Conservation (phyloP, 345 rosid species). For the Gossypium stocksii region DNA sequence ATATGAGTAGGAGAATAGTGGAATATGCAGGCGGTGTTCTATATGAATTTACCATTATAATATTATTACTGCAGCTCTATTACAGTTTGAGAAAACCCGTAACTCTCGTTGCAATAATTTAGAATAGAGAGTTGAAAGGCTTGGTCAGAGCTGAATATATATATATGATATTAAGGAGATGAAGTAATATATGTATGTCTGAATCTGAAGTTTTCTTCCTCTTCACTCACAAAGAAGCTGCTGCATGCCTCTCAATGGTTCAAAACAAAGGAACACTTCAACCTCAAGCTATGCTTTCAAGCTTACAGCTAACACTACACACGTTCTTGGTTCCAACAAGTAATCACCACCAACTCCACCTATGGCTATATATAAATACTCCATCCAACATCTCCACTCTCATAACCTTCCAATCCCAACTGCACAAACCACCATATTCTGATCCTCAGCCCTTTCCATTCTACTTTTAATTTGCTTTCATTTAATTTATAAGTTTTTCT, state of each 20-base stretch:
- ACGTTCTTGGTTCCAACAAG: neutral
- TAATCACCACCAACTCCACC: constrained; percentile 1
- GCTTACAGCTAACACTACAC: constrained; percentile 8
- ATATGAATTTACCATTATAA: neutral
- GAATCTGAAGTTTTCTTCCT: neutral
- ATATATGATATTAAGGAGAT: neutral
- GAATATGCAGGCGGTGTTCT: neutral
- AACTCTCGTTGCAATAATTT: neutral
- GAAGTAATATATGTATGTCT: neutral
- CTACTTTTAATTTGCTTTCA: neutral
- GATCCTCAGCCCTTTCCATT: neutral
- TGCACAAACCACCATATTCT: no score
- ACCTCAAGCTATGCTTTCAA: neutral
- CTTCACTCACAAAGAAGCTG: neutral
- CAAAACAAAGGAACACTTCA: constrained; percentile 12
- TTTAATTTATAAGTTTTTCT: neutral
- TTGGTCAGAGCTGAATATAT: neutral
- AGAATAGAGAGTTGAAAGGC: neutral
- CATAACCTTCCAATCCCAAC: neutral
- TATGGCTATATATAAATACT: neutral
- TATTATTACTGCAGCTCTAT: neutral
- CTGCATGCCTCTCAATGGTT: neutral
- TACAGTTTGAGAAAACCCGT: neutral
- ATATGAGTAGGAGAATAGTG: no score
- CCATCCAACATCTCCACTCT: neutral